Percentiles rank a stretch among this genome's conserved stretches.
Evolutionary conservation across 768 basidiomycete species (phyloP).

Genomic region (Phaeotremella fagi): DNA sequence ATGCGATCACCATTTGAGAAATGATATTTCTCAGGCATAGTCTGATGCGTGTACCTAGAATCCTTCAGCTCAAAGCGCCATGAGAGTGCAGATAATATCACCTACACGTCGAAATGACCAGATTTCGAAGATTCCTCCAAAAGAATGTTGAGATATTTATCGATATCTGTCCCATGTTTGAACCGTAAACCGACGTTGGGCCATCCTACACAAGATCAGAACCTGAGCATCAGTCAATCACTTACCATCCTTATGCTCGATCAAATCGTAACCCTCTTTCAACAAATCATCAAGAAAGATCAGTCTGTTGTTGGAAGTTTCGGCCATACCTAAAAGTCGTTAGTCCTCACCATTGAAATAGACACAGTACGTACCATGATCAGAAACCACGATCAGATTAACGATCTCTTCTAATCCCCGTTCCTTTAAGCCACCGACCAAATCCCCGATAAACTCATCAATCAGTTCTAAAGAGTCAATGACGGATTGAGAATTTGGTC

Average conservation of each 20-base stretch:
- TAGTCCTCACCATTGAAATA: conserved; percentile 52
- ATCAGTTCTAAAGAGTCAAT: conserved; percentile 64
- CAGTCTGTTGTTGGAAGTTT: conserved; percentile 70
- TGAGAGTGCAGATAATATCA: no score
- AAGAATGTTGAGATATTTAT: conserved; percentile 35
- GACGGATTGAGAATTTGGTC: conserved; percentile 20
- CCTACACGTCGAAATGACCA: no score
- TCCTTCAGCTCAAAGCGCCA: conserved; percentile 65
- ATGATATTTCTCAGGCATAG: conserved; percentile 78
- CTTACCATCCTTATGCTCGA: conserved; percentile 68
- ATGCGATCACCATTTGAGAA: conserved; percentile 65
- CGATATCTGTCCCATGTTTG: conserved; percentile 56
- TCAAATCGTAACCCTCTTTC: conserved; percentile 57
- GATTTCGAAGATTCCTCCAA: conserved; percentile 58
- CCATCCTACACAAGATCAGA: conserved; percentile 57
- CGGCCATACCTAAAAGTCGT: conserved; percentile 94
- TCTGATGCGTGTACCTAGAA: conserved; percentile 59
- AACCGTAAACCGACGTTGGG: conserved; percentile 84
- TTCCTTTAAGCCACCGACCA: conserved; percentile 60
- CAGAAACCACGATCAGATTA: conserved; percentile 73
- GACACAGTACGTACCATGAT: conserved; percentile 21
- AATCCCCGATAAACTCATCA: conserved; percentile 67
- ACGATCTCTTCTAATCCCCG: conserved; percentile 78
- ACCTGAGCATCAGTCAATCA: background rate
- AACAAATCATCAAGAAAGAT: conserved; percentile 78